Base-by-base conservation (phyloP, 805 yeast species). In the Hanseniaspora pseudoguilliermondii region DNA sequence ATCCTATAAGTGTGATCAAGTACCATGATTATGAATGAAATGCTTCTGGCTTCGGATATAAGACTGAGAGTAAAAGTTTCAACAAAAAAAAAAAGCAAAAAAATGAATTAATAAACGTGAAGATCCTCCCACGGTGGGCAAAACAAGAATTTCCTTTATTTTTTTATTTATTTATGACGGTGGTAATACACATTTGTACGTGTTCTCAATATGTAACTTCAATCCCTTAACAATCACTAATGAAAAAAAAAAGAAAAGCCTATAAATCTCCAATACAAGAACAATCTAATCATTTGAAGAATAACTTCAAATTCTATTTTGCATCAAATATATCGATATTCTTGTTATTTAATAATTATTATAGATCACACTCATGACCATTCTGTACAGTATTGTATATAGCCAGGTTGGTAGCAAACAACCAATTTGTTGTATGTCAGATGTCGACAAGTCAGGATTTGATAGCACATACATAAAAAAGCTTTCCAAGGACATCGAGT, bases 391-490 rank as follows among this genome's bases (percentile, higher is more conserved):
- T 39, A 46, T 53, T 2, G 50, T 53, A 4, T 53, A 53, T 40
- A 53, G 56, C 34, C 50, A 46, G 25, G 56, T 53, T 5, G 56
- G 56, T 4, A 38, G 32, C 18, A 53, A 53, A 15, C 48, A 48
- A 21, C 56, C 56, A 8, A 18, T 53, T 3, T 53, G 56, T 20
- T 46, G 56, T 32, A 53, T 53, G 56, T 53, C 56, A 15, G 50
- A 53, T 32, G 47, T 38, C 9, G 50, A 53, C 50, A 53, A 48
- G 10, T 34, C 56, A 23, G 56, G 56, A 5, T 53, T 53, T 53
- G 56, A 53, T 27, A 46, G 21, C 40, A 23, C 47, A 7, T 53
- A 53, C 25, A 48, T 53, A 4, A 27, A 25, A 5, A 53, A 53
- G n/a, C 20, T 53, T 11, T 38, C 50, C 35, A 20, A 29, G 5